Evolutionary conservation across 75 land plant species (phyloP).

Genomic region (Selaginella tamariscina): DNA sequence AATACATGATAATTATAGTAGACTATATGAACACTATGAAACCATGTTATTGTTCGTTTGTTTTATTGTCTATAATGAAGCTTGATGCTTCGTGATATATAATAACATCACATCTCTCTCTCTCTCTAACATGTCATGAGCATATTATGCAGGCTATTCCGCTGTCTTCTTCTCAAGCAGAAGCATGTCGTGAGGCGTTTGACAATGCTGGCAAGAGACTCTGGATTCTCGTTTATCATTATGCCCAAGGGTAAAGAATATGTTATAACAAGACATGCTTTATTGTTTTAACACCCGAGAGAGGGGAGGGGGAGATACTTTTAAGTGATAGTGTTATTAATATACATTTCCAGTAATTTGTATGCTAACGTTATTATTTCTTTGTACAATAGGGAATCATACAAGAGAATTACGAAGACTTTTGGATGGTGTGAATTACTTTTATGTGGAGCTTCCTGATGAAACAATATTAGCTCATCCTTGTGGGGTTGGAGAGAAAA

Average conservation of each 20-base stretch:
- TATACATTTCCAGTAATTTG: not conserved
- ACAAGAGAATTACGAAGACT: conserved; percentile 30
- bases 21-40: too few relatives aligned
- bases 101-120: too few relatives aligned
- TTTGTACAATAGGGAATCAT: not conserved
- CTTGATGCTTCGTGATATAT: too few relatives aligned
- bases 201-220: conserved; percentile 52
- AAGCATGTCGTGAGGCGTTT: conserved; percentile 40
- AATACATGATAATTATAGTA: too few relatives aligned
- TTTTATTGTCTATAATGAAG: too few relatives aligned
- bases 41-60: too few relatives aligned
- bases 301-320: too few relatives aligned
- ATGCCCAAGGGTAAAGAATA: conserved; percentile 31
- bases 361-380: not conserved
- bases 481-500: conserved; percentile 56
- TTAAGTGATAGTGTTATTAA: too few relatives aligned
- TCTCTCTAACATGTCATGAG: too few relatives aligned
- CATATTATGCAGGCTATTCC: conserved; percentile 88
- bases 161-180: conserved; percentile 55
- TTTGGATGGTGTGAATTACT: conserved; percentile 39
- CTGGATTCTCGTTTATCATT: conserved; percentile 56
- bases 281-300: too few relatives aligned
- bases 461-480: conserved; percentile 54
- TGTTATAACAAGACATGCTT: too few relatives aligned
- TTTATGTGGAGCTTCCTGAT: conserved; percentile 83